Conservation (phyloP, 306 rosid genomes). For the Lagenaria siceraria region DNA sequence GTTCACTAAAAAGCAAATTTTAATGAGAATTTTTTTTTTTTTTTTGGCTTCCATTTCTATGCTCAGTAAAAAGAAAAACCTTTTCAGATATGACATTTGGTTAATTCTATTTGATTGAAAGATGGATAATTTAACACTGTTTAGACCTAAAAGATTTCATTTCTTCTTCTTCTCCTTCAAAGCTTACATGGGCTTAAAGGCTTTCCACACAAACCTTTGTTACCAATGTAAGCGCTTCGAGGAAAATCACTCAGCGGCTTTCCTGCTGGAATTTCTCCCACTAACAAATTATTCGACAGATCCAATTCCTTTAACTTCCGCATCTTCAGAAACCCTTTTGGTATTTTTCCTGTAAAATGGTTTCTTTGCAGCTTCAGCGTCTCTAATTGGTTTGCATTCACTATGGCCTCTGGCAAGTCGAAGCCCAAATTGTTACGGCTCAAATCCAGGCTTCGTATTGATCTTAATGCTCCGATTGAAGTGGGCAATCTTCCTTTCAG, state of each 20-base stretch:
- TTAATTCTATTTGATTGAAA: neutral
- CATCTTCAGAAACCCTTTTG: conserved; percentile 38
- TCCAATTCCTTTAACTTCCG: conserved; percentile 35
- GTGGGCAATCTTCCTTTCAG: conserved; percentile 36
- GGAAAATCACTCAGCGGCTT: conserved; percentile 49
- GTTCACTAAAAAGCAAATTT: neutral
- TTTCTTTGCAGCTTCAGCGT: conserved; percentile 50
- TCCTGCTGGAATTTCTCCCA: conserved; percentile 59
- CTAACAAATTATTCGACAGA: conserved; percentile 49
- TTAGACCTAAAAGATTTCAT: neutral
- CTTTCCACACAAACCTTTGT: conserved; percentile 60
- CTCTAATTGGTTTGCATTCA: conserved; percentile 33
- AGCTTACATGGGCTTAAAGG: conserved; percentile 52
- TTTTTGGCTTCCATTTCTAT: neutral
- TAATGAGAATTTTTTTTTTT: neutral
- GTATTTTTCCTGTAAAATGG: conserved; percentile 44
- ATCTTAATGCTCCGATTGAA: conserved; percentile 25
- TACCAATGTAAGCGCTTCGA: conserved; percentile 38
- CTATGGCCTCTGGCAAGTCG: conserved; percentile 37
- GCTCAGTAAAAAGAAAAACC: neutral
- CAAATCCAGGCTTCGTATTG: conserved; percentile 44
- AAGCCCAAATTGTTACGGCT: conserved; percentile 35
- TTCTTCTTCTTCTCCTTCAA: neutral
- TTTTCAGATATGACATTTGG: neutral
- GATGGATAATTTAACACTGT: neutral